Conservation (phyloP, 164 flowering plant genomes). For the Euptelea pleiosperma region DNA sequence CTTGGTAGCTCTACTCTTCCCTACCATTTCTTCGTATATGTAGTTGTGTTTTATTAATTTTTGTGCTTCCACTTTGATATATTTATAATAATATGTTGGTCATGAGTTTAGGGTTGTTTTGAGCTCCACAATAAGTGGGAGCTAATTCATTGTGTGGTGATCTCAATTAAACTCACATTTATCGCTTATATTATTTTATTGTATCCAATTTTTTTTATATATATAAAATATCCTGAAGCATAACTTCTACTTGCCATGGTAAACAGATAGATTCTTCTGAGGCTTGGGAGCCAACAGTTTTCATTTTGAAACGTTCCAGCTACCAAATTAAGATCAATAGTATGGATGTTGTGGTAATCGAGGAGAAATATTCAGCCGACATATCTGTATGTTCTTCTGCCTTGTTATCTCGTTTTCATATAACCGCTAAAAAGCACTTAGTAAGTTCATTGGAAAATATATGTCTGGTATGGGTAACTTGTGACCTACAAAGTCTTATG, state of each 20-base stretch:
- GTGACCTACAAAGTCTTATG: too few relatives aligned
- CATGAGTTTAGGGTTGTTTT: too few relatives aligned
- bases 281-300: slow-evolving; percentile 64
- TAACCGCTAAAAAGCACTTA: too few relatives aligned
- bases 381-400: slow-evolving; percentile 58
- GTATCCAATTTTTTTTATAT: background rate
- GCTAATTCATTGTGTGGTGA: too few relatives aligned
- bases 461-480: too few relatives aligned
- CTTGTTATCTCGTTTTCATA: background rate
- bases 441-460: too few relatives aligned
- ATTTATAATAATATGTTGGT: too few relatives aligned
- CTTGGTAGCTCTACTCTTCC: background rate
- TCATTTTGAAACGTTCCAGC: slow-evolving; percentile 55
- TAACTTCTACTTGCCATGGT: slow-evolving; percentile 6
- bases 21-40: background rate
- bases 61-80: too few relatives aligned
- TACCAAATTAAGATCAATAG: slow-evolving; percentile 59
- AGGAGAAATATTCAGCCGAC: slow-evolving; percentile 70
- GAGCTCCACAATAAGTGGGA: too few relatives aligned
- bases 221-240: slow-evolving; percentile 1
- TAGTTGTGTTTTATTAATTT: too few relatives aligned
- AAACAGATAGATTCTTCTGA: slow-evolving; percentile 70
- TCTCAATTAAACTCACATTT: too few relatives aligned
- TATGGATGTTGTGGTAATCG: slow-evolving; percentile 36
- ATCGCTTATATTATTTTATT: too few relatives aligned